Conservation (phyloP, 1,284 basidiomycete genomes). For the Sanguinoderma infundibulare region DNA sequence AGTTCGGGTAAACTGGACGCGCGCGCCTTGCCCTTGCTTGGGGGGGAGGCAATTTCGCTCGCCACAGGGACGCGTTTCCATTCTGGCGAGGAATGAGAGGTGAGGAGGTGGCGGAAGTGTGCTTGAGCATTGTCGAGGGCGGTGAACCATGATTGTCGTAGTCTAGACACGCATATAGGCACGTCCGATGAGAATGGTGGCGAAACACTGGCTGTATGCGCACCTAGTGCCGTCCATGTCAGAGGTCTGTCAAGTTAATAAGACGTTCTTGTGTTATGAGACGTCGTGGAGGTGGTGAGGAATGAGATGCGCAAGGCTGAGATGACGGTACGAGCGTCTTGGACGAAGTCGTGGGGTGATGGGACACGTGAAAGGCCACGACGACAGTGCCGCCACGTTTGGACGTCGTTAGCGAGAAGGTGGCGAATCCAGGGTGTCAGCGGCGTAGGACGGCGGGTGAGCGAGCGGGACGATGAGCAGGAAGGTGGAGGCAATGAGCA, state of each 20-base stretch:
- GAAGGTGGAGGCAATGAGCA: neutral
- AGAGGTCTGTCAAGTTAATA: constrained; percentile 4
- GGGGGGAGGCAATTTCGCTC: constrained; percentile 43
- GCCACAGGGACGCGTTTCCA: constrained; percentile 72
- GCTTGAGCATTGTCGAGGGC: constrained; percentile 73
- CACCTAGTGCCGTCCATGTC: constrained; percentile 49
- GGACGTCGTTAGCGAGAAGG: neutral
- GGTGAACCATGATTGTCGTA: constrained; percentile 75
- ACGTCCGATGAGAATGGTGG: neutral
- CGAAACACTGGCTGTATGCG: neutral
- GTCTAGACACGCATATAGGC: constrained; percentile 41
- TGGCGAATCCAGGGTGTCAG: neutral
- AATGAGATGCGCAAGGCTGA: neutral
- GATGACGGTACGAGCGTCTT: constrained; percentile 15
- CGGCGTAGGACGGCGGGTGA: neutral
- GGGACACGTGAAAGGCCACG: constrained; percentile 19
- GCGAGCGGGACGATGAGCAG: neutral
- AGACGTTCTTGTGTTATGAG: constrained; percentile 12
- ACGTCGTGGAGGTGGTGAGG: constrained; percentile 11
- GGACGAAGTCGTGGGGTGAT: constrained; percentile 17
- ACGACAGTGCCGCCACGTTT: neutral
- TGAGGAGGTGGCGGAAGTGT: constrained; percentile 71
- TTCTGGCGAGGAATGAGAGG: constrained; percentile 61
- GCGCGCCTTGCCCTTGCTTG: constrained; percentile 65
- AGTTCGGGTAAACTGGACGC: constrained; percentile 57